Evolutionary conservation across 139 green algal species (phyloP).

Genomic region (Nannochloris sp.): DNA sequence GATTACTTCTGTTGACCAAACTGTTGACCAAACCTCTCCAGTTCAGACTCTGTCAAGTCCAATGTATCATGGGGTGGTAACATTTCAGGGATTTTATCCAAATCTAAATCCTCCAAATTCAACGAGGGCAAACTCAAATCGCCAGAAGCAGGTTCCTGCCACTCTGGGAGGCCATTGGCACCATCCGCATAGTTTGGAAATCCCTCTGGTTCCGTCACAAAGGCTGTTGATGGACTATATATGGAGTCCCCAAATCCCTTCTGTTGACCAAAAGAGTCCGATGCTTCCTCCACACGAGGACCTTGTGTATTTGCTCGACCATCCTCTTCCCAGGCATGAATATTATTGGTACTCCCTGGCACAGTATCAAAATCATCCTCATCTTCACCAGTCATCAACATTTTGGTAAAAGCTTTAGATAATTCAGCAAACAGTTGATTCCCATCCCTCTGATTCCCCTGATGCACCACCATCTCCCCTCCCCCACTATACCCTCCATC

Average conservation of each 20-base stretch:
- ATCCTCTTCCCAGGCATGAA: constrained; percentile 14
- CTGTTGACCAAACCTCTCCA: not conserved
- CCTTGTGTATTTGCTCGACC: not conserved
- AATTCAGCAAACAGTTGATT: constrained; percentile 24
- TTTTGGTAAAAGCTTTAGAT: constrained; percentile 23
- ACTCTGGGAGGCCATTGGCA: not conserved
- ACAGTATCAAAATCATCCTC: not conserved
- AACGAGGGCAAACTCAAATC: not conserved
- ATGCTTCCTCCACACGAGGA: not conserved
- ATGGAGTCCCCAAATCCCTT: not conserved
- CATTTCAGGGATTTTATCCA: constrained; percentile 11
- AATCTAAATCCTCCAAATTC: constrained; percentile 11
- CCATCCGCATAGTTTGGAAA: not conserved
- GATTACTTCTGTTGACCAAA: not conserved
- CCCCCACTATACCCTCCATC: not conserved
- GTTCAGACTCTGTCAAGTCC: not conserved
- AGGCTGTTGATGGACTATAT: not conserved
- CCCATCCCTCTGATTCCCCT: not conserved
- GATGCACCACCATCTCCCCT: constrained; percentile 13
- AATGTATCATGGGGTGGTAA: not conserved
- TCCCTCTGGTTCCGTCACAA: no score
- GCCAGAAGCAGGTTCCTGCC: not conserved
- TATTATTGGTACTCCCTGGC: not conserved
- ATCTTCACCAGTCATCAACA: constrained; percentile 7
- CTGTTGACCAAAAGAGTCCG: not conserved